Conservation (phyloP, 805 yeast genomes). For the Ogataea parapolymorpha region DNA sequence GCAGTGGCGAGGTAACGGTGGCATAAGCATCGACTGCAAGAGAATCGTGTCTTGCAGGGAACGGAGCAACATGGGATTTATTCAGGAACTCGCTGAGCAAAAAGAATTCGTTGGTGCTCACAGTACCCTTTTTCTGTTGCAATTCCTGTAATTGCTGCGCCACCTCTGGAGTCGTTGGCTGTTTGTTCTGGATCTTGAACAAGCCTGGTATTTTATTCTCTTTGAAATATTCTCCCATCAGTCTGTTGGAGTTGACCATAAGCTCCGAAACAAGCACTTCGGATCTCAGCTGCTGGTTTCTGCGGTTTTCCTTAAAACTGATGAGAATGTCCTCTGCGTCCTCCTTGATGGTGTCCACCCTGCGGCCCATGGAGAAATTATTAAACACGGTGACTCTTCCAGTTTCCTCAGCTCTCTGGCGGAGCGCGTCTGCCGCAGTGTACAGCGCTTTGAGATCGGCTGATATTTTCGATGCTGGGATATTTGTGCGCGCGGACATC, state of each 20-base stretch:
- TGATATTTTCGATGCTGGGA: not conserved
- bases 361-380: constrained; percentile 20
- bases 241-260: constrained; percentile 77
- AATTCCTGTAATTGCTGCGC: constrained; percentile 10
- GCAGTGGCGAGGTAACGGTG: constrained; percentile 84
- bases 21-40: constrained; percentile 62
- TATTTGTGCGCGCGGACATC: not conserved
- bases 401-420: constrained; percentile 29
- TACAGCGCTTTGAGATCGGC: constrained; percentile 32
- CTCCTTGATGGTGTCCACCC: constrained; percentile 18
- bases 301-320: constrained; percentile 3
- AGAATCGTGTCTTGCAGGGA: constrained; percentile 52
- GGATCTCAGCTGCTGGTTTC: constrained; percentile 39
- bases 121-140: constrained; percentile 20
- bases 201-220: constrained; percentile 49
- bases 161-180: constrained; percentile 20
- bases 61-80: constrained; percentile 48
- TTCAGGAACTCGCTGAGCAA: constrained; percentile 45
- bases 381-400: constrained; percentile 36
- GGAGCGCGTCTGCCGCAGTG: constrained; percentile 30
- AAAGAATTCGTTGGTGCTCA: constrained; percentile 40
- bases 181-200: constrained; percentile 35
- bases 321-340: not conserved
- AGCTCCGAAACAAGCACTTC: constrained; percentile 71
- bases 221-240: constrained; percentile 48